Percentiles rank a stretch among this genome's conserved stretches.
phyloP scores from a whole-genome alignment of 352 stramenopile species.

The Paralagenidium karlingii region DNA sequence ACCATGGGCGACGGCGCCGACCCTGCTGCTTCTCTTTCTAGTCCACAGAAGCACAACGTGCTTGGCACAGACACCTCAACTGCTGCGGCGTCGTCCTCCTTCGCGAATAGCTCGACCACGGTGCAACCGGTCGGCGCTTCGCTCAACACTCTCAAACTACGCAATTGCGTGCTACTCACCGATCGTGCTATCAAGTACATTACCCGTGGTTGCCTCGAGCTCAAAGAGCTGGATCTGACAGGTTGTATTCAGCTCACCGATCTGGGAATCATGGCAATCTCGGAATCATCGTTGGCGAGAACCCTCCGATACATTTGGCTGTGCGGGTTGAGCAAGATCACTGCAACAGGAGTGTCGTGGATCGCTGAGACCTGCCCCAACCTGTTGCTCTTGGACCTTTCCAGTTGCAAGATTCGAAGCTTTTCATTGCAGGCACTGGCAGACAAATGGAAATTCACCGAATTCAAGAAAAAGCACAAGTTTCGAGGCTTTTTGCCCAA shows the following conservation, averaged over 20 bases:
- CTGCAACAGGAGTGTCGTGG: constrained; percentile 72
- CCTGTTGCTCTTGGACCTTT: constrained; percentile 50
- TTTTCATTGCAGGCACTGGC: constrained; percentile 47
- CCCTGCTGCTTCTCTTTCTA: no score
- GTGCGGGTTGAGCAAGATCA: constrained; percentile 41
- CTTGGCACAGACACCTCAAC: no score
- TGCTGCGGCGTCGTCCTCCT: no score
- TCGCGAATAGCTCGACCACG: no score
- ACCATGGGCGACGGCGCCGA: no score
- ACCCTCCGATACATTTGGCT: constrained; percentile 60
- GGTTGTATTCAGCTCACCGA: constrained; percentile 69
- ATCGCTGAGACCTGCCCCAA: constrained; percentile 64
- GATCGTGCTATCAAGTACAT: constrained; percentile 27
- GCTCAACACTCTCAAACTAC: no score
- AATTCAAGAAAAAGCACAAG: constrained; percentile 19
- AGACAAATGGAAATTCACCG: constrained; percentile 43
- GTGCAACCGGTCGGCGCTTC: no score
- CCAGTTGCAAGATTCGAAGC: constrained; percentile 23
- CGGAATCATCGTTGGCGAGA: constrained; percentile 17
- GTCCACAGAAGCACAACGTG: no score
- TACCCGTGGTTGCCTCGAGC: constrained; percentile 24
- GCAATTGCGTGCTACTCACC: constrained; percentile 21
- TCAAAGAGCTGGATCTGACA: constrained; percentile 71
- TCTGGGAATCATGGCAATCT: constrained; percentile 58
- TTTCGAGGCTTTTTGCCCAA: constrained; percentile 74